phyloP scores from a whole-genome alignment of 139 green algal species.

The Nannochloris sp. region DNA sequence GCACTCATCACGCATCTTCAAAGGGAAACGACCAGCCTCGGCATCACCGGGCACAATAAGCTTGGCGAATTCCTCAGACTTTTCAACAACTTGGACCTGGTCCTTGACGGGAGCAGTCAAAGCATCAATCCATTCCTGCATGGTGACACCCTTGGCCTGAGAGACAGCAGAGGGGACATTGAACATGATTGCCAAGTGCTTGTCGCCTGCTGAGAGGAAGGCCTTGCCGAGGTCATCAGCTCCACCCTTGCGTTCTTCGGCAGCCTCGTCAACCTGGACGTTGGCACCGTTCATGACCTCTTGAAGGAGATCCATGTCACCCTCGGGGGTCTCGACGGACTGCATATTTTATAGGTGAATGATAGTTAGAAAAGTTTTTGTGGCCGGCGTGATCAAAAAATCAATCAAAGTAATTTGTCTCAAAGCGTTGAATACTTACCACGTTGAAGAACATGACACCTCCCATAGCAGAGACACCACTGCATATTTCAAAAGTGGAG shows the following conservation, averaged over 20 bases:
- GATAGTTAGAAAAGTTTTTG: too few species aligned
- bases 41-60: constrained; percentile 22
- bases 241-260: constrained; percentile 77
- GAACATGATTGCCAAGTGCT: constrained; percentile 51
- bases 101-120: constrained; percentile 32
- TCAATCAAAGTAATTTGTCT: too few species aligned
- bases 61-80: constrained; percentile 49
- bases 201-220: constrained; percentile 62
- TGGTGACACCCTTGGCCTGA: constrained; percentile 28
- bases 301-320: constrained; percentile 53
- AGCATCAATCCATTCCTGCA: constrained; percentile 31
- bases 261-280: constrained; percentile 56
- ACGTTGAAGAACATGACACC: constrained; percentile 77
- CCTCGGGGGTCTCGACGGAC: constrained; percentile 51
- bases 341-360: too few species aligned
- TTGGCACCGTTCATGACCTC: constrained; percentile 61
- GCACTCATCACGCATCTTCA: constrained; percentile 67
- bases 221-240: constrained; percentile 53
- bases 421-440: background rate
- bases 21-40: constrained; percentile 50
- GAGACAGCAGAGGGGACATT: constrained; percentile 62
- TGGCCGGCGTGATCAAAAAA: too few species aligned
- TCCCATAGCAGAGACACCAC: constrained; percentile 54
- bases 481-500: background rate
- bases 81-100: constrained; percentile 18